Evolutionary conservation across 2,329 filamentous ascomycete genomes (phyloP).

Genomic region (Fusarium sp.): DNA sequence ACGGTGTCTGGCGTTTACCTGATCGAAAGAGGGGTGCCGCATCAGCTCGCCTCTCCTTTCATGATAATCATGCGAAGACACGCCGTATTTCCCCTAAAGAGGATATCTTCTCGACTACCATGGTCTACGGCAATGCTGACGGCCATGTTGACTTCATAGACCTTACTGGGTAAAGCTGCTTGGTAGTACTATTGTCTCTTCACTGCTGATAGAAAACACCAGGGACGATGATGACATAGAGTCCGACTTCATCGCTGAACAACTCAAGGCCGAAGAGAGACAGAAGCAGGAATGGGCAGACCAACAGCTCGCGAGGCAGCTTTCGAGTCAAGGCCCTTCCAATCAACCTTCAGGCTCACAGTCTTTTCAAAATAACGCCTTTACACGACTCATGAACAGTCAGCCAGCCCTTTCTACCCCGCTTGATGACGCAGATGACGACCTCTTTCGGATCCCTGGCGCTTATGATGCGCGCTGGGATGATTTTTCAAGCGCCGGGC

Average conservation of each 20-base stretch:
- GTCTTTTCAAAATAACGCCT: conserved; percentile 34
- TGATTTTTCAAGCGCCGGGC: background rate
- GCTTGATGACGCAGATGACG: background rate
- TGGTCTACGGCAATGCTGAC: conserved; percentile 28
- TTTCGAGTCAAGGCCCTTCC: conserved; percentile 39
- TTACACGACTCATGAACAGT: conserved; percentile 44
- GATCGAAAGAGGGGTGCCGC: conserved; percentile 45
- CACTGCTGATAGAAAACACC: conserved; percentile 9
- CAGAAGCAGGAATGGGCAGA: conserved; percentile 44
- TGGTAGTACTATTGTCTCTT: background rate
- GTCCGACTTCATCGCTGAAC: conserved; percentile 44
- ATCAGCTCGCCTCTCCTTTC: conserved; percentile 25
- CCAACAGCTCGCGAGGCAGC: conserved; percentile 40
- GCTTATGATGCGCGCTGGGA: conserved; percentile 38
- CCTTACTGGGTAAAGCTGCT: conserved; percentile 52
- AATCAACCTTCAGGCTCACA: background rate
- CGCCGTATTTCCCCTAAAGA: conserved; percentile 44
- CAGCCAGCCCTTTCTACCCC: conserved; percentile 33
- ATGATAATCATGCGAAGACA: conserved; percentile 44
- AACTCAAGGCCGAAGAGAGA: conserved; percentile 49
- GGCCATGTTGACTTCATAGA: conserved; percentile 48
- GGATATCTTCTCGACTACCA: conserved; percentile 7
- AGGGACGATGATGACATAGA: conserved; percentile 48
- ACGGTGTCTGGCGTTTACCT: conserved; percentile 32
- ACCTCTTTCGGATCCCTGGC: conserved; percentile 25